These are phyloP conservation scores for Shiraia sp. DNA, from an alignment of 2,329 filamentous ascomycete species.

Conservation along the genomic window DNA sequence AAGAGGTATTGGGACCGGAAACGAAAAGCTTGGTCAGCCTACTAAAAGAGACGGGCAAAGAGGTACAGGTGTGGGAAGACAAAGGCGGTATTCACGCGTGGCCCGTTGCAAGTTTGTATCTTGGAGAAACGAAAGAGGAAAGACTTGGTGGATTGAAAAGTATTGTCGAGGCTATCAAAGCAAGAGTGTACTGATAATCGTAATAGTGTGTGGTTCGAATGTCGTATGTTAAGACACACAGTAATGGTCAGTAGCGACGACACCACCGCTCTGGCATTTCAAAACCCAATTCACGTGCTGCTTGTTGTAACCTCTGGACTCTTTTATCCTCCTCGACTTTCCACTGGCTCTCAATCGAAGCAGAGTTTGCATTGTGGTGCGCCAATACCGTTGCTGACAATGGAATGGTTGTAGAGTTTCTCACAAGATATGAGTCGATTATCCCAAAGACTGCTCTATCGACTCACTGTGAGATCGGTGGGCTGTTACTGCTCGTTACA, in stretches of 20 bases:
- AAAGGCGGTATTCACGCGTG: constrained; percentile 76
- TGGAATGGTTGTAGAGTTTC: background rate
- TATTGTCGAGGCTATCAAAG: constrained; percentile 46
- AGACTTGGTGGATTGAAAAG: constrained; percentile 53
- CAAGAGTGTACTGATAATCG: constrained; percentile 26
- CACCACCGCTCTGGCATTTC: constrained; percentile 9
- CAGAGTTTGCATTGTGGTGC: constrained; percentile 6
- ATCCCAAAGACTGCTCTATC: too few relatives aligned
- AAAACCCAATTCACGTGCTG: constrained; percentile 11
- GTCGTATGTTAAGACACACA: background rate
- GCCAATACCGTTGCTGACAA: constrained; percentile 3
- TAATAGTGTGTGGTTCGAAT: background rate
- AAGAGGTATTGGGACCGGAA: constrained; percentile 77
- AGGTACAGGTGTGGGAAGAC: constrained; percentile 64
- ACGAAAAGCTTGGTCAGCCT: constrained; percentile 63
- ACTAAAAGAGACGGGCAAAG: constrained; percentile 58
- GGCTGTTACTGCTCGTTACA: too few relatives aligned
- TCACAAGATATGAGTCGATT: background rate
- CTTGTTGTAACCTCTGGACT: constrained; percentile 6
- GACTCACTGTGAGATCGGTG: too few relatives aligned
- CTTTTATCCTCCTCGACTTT: constrained; percentile 4
- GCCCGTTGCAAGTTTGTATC: constrained; percentile 70
- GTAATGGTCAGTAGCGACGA: background rate
- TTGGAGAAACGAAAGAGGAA: constrained; percentile 53
- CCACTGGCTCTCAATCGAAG: constrained; percentile 2